Percentiles rank a stretch among this genome's conserved stretches.
These are phyloP conservation scores for Rhizopogon sp. DNA, from an alignment of 768 basidiomycete genomes.

Conservation along the genomic window DNA sequence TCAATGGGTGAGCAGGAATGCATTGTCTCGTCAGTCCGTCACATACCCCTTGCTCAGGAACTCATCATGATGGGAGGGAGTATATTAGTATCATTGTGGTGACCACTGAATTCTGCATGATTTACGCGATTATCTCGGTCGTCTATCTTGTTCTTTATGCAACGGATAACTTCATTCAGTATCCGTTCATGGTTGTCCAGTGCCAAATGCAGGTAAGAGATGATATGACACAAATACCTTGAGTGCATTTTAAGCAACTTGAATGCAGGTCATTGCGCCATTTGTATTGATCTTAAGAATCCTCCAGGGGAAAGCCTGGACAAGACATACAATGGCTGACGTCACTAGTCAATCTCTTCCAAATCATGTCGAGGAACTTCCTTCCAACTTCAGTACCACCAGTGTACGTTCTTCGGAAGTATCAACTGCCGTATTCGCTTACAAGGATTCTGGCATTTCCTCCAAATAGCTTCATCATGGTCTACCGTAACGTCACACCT, in stretches of 20 bases:
- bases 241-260: not conserved
- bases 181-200: conserved; percentile 1
- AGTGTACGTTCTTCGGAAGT: not conserved
- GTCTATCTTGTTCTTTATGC: conserved; percentile 1
- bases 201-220: conserved; percentile 3
- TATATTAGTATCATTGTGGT: not conserved
- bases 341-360: not conserved
- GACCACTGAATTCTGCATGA: not conserved
- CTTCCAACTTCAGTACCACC: not conserved
- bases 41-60: too few species aligned
- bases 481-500: not conserved
- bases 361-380: not conserved
- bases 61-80: not conserved
- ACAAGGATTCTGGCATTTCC: not conserved
- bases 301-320: conserved; percentile 2
- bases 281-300: conserved; percentile 1
- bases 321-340: not conserved
- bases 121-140: conserved; percentile 3
- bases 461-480: not conserved
- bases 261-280: conserved; percentile 1
- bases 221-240: not conserved
- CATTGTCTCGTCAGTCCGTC: too few species aligned
- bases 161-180: not conserved
- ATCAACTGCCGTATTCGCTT: too few species aligned
- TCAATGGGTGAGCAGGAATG: too few species aligned